phyloP scores from a whole-genome alignment of 371 early-diverging fungal species.

The Circinella umbellata region DNA sequence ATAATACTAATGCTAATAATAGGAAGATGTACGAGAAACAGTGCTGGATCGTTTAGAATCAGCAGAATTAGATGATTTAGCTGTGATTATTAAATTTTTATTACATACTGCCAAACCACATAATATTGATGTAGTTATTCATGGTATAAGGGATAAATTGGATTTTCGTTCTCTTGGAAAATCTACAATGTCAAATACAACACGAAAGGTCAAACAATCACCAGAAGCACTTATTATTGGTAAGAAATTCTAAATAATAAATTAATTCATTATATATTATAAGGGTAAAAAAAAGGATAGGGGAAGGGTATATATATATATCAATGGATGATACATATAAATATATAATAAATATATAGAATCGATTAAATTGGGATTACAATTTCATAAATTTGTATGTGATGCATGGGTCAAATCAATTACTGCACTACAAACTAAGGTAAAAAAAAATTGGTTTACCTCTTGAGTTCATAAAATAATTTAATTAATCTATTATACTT shows the following conservation, averaged over 20 bases:
- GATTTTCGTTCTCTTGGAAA: slow-evolving; percentile 61
- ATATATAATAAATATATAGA: slow-evolving; percentile 35
- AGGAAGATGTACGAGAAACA: slow-evolving; percentile 60
- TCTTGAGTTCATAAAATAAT: not conserved
- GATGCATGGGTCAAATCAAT: slow-evolving; percentile 76
- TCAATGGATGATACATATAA: too few relatives aligned
- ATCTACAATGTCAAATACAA: slow-evolving; percentile 20
- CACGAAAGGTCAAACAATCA: slow-evolving; percentile 23
- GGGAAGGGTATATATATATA: too few relatives aligned
- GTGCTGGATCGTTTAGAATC: slow-evolving; percentile 69
- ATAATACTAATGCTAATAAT: not conserved
- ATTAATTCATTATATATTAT: too few relatives aligned
- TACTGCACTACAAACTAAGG: slow-evolving; percentile 36
- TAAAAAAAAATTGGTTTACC: not conserved
- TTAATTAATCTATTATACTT: not conserved
- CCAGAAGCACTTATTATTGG: slow-evolving; percentile 66
- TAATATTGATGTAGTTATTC: slow-evolving; percentile 45
- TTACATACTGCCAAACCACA: slow-evolving; percentile 66
- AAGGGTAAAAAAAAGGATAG: too few relatives aligned
- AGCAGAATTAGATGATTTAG: slow-evolving; percentile 72
- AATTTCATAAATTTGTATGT: slow-evolving; percentile 72
- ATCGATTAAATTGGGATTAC: slow-evolving; percentile 68
- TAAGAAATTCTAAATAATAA: slow-evolving; percentile 13
- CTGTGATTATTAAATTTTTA: slow-evolving; percentile 74
- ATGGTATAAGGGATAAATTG: slow-evolving; percentile 57